phyloP scores from a whole-genome alignment of 2,329 filamentous ascomycete genomes.

The Neofusicoccum cordaticola region DNA sequence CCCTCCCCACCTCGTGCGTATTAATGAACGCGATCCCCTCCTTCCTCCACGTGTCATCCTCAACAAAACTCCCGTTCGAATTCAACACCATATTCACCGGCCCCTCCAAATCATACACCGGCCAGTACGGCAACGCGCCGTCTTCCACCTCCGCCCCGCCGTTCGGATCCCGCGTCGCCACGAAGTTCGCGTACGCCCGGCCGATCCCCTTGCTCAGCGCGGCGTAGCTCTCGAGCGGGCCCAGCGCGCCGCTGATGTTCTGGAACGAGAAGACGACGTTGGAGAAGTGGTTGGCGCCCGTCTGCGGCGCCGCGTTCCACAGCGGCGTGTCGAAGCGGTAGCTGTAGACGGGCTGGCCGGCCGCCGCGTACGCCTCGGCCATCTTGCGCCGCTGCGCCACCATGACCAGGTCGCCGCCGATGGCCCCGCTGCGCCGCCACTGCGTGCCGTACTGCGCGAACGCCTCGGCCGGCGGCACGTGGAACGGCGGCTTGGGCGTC shows the following conservation, averaged over 20 bases:
- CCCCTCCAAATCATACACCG: slow-evolving; percentile 32
- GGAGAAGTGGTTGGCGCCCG: slow-evolving; percentile 50
- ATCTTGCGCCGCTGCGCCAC: slow-evolving; percentile 52
- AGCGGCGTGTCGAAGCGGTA: slow-evolving; percentile 57
- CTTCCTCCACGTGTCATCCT: slow-evolving; percentile 37
- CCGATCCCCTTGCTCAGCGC: slow-evolving; percentile 39
- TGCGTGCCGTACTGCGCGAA: slow-evolving; percentile 27
- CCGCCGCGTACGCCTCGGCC: slow-evolving; percentile 45
- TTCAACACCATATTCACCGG: slow-evolving; percentile 40
- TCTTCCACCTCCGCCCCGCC: slow-evolving; percentile 19
- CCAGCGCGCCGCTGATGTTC: slow-evolving; percentile 35
- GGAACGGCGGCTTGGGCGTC: slow-evolving; percentile 11
- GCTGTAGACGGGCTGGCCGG: slow-evolving; percentile 49
- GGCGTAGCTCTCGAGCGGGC: slow-evolving; percentile 27
- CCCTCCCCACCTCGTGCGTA: slow-evolving; percentile 15
- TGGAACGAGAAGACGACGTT: slow-evolving; percentile 42
- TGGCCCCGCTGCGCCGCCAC: slow-evolving; percentile 51
- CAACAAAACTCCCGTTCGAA: slow-evolving; percentile 31
- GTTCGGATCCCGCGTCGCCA: slow-evolving; percentile 41
- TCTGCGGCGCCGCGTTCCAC: slow-evolving; percentile 37
- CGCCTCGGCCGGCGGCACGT: background rate
- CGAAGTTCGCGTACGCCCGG: slow-evolving; percentile 41
- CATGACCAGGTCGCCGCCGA: slow-evolving; percentile 49
- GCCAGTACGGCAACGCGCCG: slow-evolving; percentile 36
- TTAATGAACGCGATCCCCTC: slow-evolving; percentile 39